Conservation (phyloP, 768 basidiomycete species). For the Rossbeevera mucosa region DNA sequence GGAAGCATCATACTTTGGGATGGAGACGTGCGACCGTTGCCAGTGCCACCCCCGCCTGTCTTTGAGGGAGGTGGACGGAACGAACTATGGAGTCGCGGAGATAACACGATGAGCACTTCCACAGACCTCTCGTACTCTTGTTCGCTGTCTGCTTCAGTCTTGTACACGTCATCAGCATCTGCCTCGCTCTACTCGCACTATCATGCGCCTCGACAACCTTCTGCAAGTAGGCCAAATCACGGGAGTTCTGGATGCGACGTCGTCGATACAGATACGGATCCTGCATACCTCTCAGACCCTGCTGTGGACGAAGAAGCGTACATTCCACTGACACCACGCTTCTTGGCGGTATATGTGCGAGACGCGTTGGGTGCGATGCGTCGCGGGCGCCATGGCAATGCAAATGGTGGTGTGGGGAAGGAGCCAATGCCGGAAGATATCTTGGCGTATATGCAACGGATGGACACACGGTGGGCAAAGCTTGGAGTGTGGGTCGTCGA, state of each 20-base stretch:
- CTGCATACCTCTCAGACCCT: slow-evolving; percentile 57
- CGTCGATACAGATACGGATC: slow-evolving; percentile 36
- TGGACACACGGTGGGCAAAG: slow-evolving; percentile 62
- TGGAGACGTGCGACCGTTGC: slow-evolving; percentile 46
- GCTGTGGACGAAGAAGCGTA: slow-evolving; percentile 55
- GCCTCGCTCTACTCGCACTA: slow-evolving; percentile 25
- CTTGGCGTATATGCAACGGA: slow-evolving; percentile 38
- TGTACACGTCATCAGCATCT: slow-evolving; percentile 18
- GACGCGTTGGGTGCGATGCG: slow-evolving; percentile 39
- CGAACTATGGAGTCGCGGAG: slow-evolving; percentile 46
- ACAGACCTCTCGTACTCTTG: slow-evolving; percentile 12
- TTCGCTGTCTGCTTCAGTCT: slow-evolving; percentile 29
- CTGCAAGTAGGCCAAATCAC: not conserved
- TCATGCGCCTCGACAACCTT: slow-evolving; percentile 15
- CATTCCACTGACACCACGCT: slow-evolving; percentile 50
- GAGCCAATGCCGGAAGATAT: slow-evolving; percentile 43
- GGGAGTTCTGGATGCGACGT: not conserved
- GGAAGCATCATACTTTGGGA: slow-evolving; percentile 76
- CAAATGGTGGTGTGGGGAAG: slow-evolving; percentile 4
- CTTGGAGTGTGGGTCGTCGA: slow-evolving; percentile 62
- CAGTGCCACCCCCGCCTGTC: slow-evolving; percentile 12
- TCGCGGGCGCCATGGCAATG: not conserved
- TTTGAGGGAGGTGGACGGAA: slow-evolving; percentile 8
- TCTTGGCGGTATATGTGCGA: slow-evolving; percentile 47
- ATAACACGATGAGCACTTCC: slow-evolving; percentile 18